phyloP scores from a whole-genome alignment of 768 basidiomycete species.

The Termitomyces sp. region DNA sequence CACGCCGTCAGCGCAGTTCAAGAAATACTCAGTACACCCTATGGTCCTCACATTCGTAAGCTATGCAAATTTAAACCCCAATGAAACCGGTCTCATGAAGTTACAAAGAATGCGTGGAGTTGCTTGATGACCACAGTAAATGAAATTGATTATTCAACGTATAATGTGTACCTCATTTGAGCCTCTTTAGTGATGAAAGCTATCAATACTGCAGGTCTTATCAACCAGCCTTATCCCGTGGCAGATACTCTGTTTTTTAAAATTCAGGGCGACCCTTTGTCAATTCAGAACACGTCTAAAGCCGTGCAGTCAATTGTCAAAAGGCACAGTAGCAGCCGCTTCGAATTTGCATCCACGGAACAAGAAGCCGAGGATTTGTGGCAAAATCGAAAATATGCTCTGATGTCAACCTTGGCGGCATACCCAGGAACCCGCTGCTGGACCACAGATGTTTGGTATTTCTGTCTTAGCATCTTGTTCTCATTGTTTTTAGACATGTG shows the following conservation, averaged over 20 bases:
- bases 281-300: conserved; percentile 55
- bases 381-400: conserved; percentile 82
- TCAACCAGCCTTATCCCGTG: conserved; percentile 60
- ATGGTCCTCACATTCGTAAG: conserved; percentile 74
- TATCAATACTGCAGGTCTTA: conserved; percentile 63
- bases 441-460: conserved; percentile 90
- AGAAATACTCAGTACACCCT: conserved; percentile 68
- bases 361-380: conserved; percentile 76
- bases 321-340: conserved; percentile 63
- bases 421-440: conserved; percentile 66
- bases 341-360: conserved; percentile 71
- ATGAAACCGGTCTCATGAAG: background rate
- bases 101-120: conserved; percentile 76
- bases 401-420: conserved; percentile 66
- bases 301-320: conserved; percentile 58
- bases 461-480: background rate
- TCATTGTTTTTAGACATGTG: background rate
- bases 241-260: conserved; percentile 89
- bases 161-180: background rate
- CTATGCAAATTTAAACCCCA: background rate
- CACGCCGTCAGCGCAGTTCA: conserved; percentile 78
- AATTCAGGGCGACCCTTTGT: conserved; percentile 70
- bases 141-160: background rate
- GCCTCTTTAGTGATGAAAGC: conserved; percentile 68
- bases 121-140: conserved; percentile 74